Evolutionary conservation across 1,284 basidiomycete genomes (phyloP).

Genomic region (Heterobasidion occidentale): DNA sequence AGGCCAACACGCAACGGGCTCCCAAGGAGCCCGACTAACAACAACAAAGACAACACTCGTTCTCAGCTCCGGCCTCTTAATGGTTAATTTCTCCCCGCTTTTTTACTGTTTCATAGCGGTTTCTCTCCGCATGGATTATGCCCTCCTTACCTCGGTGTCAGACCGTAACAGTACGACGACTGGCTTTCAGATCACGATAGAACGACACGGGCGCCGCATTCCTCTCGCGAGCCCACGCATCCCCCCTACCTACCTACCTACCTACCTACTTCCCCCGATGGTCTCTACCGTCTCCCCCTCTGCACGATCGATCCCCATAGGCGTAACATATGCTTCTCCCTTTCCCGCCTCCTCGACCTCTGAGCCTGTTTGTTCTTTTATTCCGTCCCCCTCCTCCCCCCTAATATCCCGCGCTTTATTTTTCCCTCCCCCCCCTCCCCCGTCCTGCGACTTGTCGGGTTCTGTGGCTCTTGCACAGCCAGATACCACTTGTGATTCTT

Average conservation of each 20-base stretch:
- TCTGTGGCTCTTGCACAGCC: background rate
- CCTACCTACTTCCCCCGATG: background rate
- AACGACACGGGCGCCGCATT: background rate
- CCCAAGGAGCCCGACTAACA: slow-evolving; percentile 4
- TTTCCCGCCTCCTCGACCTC: background rate
- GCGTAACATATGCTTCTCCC: background rate
- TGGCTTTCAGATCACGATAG: background rate
- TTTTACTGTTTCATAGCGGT: slow-evolving; percentile 1
- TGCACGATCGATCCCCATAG: too few species aligned
- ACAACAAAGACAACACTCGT: background rate
- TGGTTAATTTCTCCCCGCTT: background rate
- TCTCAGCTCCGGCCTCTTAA: background rate
- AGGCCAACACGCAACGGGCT: background rate
- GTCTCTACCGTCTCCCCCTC: too few species aligned
- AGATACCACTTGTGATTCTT: slow-evolving; percentile 1
- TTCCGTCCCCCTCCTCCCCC: background rate
- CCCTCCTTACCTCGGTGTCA: slow-evolving; percentile 2
- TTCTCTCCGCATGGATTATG: background rate
- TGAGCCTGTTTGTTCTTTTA: background rate
- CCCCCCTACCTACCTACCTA: background rate
- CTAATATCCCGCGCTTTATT: background rate
- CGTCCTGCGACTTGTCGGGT: background rate
- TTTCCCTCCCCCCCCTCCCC: background rate
- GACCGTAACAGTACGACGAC: background rate
- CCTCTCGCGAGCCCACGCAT: background rate